A percentile compares a stretch with the other conserved stretches of the same genome.
Conservation (phyloP, 257 asterid genomes). For the Solanum chiquidenum region DNA sequence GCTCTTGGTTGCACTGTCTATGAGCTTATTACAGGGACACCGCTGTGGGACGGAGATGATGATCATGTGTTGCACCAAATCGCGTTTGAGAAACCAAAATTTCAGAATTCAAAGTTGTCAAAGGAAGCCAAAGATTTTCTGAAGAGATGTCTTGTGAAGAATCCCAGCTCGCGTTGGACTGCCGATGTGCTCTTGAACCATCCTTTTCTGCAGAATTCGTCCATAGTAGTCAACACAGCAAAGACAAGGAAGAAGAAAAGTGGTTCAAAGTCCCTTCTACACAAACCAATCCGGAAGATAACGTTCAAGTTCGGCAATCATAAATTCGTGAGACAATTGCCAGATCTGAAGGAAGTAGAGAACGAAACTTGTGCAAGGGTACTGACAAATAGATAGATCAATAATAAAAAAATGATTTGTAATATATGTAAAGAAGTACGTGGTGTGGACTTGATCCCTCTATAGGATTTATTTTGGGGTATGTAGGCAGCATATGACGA, state of each 20-base stretch:
- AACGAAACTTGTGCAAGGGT: background rate
- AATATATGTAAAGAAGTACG: background rate
- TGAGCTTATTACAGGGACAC: conserved; percentile 2
- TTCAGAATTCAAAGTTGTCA: background rate
- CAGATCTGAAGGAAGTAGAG: background rate
- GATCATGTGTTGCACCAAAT: background rate
- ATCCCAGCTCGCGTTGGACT: background rate
- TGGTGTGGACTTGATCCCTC: background rate
- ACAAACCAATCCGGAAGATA: background rate
- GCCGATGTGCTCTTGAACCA: background rate
- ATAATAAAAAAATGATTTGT: too few species aligned
- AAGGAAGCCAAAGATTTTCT: conserved; percentile 1
- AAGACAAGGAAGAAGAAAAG: background rate
- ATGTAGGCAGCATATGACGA: background rate
- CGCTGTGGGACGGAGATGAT: background rate
- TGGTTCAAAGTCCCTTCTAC: background rate
- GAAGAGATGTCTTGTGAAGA: background rate
- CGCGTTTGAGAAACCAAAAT: background rate
- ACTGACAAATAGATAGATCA: too few species aligned
- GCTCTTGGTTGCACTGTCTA: conserved; percentile 8
- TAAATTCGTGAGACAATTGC: background rate
- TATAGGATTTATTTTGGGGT: background rate
- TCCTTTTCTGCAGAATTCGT: background rate
- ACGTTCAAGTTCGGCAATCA: background rate
- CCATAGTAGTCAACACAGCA: background rate